Conservation (phyloP, 352 stramenopile species). For the Phytophthora sansomeana region DNA sequence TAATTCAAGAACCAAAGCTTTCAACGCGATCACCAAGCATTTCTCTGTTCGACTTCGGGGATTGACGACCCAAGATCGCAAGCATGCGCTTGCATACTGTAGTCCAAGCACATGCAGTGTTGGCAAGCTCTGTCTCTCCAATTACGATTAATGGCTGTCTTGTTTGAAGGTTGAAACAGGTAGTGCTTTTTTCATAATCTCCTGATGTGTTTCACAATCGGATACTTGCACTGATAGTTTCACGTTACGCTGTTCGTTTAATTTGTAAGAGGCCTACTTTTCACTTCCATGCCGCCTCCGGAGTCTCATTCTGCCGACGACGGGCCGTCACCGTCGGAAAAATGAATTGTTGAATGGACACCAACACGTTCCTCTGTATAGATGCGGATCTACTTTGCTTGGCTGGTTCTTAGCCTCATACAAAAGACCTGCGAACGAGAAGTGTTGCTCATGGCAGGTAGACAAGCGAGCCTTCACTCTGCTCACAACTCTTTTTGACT, state of each 20-base stretch:
- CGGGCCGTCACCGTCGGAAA: not conserved
- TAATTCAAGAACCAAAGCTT: not conserved
- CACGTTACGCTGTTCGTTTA: too few species aligned
- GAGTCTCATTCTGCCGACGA: not conserved
- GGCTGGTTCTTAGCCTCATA: not conserved
- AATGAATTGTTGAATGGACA: not conserved
- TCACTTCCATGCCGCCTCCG: not conserved
- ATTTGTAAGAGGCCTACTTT: too few species aligned
- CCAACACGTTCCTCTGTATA: not conserved
- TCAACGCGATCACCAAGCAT: not conserved
- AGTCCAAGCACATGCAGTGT: too few species aligned
- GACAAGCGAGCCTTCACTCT: not conserved
- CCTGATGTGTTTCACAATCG: too few species aligned
- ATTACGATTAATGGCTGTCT: too few species aligned
- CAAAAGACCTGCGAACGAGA: too few species aligned
- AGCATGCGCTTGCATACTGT: not conserved
- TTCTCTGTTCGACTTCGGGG: not conserved
- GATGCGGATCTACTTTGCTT: not conserved
- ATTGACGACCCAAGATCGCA: not conserved
- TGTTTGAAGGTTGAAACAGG: too few species aligned
- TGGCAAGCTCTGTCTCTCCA: too few species aligned
- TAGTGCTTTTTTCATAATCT: too few species aligned
- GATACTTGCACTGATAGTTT: too few species aligned
- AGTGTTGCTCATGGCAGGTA: too few species aligned
- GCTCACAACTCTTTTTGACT: slow-evolving; percentile 21